phyloP scores from a whole-genome alignment of 2,329 filamentous ascomycete genomes.

The Cercospora sojina region DNA sequence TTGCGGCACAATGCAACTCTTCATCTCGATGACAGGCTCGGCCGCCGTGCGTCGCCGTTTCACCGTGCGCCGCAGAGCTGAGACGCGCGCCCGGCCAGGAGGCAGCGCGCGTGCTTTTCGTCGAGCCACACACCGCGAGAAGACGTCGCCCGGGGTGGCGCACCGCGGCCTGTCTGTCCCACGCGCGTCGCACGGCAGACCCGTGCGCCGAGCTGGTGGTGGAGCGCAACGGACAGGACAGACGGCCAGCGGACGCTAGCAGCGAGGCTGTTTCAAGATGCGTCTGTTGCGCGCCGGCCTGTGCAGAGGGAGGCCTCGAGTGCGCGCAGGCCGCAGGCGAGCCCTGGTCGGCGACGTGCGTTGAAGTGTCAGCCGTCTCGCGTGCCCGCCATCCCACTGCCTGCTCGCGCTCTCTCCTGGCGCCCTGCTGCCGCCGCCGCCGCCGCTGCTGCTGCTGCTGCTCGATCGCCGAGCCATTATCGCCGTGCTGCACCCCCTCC shows the following conservation, averaged over 20 bases:
- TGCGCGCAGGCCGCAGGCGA: not conserved
- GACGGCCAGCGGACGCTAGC: not conserved
- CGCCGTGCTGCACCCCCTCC: not conserved
- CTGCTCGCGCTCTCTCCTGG: not conserved
- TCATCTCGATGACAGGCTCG: conserved; percentile 11
- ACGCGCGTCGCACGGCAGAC: not conserved
- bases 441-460: not conserved
- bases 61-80: not conserved
- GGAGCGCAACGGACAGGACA: not conserved
- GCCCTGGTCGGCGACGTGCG: not conserved
- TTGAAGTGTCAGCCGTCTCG: not conserved
- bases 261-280: not conserved
- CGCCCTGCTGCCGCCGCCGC: not conserved
- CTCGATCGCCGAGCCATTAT: not conserved
- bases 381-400: not conserved
- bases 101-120: not conserved
- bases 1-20: conserved; percentile 1
- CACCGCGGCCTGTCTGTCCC: not conserved
- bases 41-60: not conserved
- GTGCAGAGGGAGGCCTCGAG: not conserved
- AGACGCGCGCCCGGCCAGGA: not conserved
- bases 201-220: not conserved
- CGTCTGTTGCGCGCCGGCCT: not conserved
- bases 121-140: not conserved
- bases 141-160: not conserved